phyloP scores from a whole-genome alignment of 2,329 filamentous ascomycete species.

The Grosmannia huntii region DNA sequence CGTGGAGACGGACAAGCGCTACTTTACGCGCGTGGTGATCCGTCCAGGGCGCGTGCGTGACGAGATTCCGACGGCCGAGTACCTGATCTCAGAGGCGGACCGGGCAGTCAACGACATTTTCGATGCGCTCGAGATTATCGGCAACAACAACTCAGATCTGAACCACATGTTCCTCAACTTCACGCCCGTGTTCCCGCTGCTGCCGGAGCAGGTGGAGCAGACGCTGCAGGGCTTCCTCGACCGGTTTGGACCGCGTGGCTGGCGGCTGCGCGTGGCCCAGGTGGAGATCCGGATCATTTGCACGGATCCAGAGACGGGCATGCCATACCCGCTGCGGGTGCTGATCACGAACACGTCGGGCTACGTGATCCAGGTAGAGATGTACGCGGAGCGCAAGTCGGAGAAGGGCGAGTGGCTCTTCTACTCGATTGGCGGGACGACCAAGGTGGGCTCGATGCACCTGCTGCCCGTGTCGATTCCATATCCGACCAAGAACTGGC shows the following conservation, averaged over 20 bases:
- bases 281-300: conserved; percentile 98
- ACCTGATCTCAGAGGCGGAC: conserved; percentile 94
- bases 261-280: conserved; percentile 91
- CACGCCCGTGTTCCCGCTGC: conserved; percentile 86
- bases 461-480: conserved; percentile 80
- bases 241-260: conserved; percentile 85
- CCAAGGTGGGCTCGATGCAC: conserved; percentile 92
- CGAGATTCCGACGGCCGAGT: conserved; percentile 96
- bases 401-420: conserved; percentile 98
- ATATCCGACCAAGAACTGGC: conserved; percentile 95
- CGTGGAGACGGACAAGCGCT: conserved; percentile 91
- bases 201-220: conserved; percentile 81
- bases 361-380: conserved; percentile 93
- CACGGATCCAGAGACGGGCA: conserved; percentile 73
- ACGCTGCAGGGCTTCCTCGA: conserved; percentile 92
- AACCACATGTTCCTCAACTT: conserved; percentile 99
- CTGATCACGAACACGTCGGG: conserved; percentile 97
- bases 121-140: conserved; percentile 94
- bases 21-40: conserved; percentile 94
- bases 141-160: conserved; percentile 97
- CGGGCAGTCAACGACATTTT: conserved; percentile 95
- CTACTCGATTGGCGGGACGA: conserved; percentile 91
- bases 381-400: conserved; percentile 95
- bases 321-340: conserved; percentile 83
- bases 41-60: conserved; percentile 87